phyloP scores from a whole-genome alignment of 1,284 basidiomycete species.

The Puccinia polysora region DNA sequence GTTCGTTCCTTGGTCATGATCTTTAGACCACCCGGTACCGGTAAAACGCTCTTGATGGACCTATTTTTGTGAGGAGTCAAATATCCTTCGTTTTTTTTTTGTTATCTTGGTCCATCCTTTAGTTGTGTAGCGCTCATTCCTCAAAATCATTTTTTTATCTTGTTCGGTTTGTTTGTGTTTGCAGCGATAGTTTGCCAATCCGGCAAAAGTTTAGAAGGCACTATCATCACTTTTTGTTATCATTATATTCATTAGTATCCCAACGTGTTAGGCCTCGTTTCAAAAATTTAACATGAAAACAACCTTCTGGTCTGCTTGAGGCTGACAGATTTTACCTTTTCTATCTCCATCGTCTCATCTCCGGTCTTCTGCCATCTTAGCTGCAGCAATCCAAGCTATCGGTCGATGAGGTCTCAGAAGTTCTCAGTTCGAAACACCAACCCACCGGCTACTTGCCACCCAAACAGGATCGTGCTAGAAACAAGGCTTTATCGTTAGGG shows the following conservation, averaged over 20 bases:
- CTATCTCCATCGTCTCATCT: constrained; percentile 34
- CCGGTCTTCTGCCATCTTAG: neutral
- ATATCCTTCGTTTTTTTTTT: constrained; percentile 57
- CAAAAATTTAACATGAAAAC: constrained; percentile 47
- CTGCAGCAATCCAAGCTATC: constrained; percentile 44
- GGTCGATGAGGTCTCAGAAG: constrained; percentile 49
- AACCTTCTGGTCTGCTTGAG: too few relatives aligned
- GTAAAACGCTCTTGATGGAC: constrained; percentile 64
- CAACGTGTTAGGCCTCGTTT: constrained; percentile 59
- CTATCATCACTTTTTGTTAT: constrained; percentile 66
- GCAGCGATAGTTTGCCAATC: constrained; percentile 50
- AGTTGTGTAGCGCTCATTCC: neutral
- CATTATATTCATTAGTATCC: constrained; percentile 65
- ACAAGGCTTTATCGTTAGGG: constrained; percentile 31
- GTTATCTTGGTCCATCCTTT: neutral
- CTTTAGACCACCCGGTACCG: constrained; percentile 46
- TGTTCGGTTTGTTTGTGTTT: neutral
- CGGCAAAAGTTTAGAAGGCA: constrained; percentile 64
- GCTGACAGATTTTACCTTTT: constrained; percentile 46
- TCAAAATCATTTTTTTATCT: neutral
- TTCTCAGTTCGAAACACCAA: constrained; percentile 47
- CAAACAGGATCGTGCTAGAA: constrained; percentile 50
- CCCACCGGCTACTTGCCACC: constrained; percentile 54
- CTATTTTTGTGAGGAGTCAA: constrained; percentile 67
- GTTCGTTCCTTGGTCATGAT: too few relatives aligned